Evolutionary conservation across 208 protist species (phyloP), one percentile per base, ranked within the genome.

Genomic region (Trypanosoma theileri): DNA sequence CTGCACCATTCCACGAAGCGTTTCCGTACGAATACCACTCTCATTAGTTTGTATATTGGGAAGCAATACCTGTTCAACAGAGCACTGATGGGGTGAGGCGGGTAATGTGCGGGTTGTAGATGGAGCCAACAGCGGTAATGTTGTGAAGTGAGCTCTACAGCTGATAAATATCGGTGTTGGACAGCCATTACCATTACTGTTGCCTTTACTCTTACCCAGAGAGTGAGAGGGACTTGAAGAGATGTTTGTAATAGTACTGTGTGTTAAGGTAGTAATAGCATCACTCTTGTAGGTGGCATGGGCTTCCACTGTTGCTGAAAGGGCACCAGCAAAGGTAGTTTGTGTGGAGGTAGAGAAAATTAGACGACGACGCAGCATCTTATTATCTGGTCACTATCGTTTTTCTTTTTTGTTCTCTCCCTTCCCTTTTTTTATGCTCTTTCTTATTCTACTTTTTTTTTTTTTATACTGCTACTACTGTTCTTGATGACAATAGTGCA

Each of bases 1-100:
- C 10, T 75, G 79, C 28, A 94, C 86, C 17, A 94, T 75, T 8
- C 74, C 82, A 1, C 59, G 71, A 8, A 92, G 79, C 14, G 64
- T 73, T 16, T 70, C 73, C 0, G 66, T 79, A 26, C 73, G 70
- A 45, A 68, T 63, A 21, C 70, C 70, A 50, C 57, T 53, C 10
- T 55, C 41, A 45, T 21, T 45, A 9, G 46, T 14, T 46, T 54
- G 44, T 1, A 62, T n/a, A 12, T 66, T 53, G 14, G 62, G 62
- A 35, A 79, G 59, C 4, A 79, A 45, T 3, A 79, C 66, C n/a
- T 79, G 60, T 46, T 79, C 73, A 58, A 79, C 69, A 11, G 66
- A 66, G 55, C 73, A 79, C 28, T 66, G 61, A 28, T 73, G 67
- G 26, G 73, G 73, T 10, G 67, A 69, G 42, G 64, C 6, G 42